Percentiles rank a stretch among this genome's conserved stretches.
phyloP scores from a whole-genome alignment of 768 basidiomycete species.

The Termitomyces sp. region DNA sequence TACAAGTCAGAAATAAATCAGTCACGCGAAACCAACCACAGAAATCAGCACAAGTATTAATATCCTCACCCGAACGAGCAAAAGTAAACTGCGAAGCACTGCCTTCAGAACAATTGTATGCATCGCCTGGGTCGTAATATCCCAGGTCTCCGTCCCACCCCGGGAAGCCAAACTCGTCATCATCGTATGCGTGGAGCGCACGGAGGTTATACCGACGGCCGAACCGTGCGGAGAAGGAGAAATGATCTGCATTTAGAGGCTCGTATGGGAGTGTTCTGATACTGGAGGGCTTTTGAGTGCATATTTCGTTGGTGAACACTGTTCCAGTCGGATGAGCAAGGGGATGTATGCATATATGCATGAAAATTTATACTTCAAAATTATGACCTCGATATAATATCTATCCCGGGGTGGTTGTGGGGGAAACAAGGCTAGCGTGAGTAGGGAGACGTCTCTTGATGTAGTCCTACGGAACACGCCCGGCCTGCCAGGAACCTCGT shows the following conservation, averaged over 20 bases:
- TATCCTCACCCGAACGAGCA: not conserved
- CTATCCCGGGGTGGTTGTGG: not conserved
- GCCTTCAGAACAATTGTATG: not conserved
- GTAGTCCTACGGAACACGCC: not conserved
- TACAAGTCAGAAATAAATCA: not conserved
- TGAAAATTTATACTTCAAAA: conserved; percentile 5
- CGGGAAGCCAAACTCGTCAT: conserved; percentile 4
- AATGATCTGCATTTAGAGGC: not conserved
- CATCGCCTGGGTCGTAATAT: not conserved
- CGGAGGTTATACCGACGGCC: conserved; percentile 5
- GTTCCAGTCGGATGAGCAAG: not conserved
- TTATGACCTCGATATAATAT: not conserved
- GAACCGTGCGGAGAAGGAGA: not conserved
- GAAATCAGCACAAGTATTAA: not conserved
- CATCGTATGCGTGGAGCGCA: not conserved
- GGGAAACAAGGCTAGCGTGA: not conserved
- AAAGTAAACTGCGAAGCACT: not conserved
- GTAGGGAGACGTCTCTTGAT: not conserved
- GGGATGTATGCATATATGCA: not conserved
- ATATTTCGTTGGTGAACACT: conserved; percentile 9
- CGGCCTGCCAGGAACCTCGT: conserved; percentile 1
- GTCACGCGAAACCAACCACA: not conserved
- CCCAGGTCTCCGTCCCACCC: not conserved
- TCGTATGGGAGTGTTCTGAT: conserved; percentile 2
- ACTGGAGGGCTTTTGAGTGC: not conserved